phyloP scores from a whole-genome alignment of 352 stramenopile genomes.

The Pythium phragmitis region DNA sequence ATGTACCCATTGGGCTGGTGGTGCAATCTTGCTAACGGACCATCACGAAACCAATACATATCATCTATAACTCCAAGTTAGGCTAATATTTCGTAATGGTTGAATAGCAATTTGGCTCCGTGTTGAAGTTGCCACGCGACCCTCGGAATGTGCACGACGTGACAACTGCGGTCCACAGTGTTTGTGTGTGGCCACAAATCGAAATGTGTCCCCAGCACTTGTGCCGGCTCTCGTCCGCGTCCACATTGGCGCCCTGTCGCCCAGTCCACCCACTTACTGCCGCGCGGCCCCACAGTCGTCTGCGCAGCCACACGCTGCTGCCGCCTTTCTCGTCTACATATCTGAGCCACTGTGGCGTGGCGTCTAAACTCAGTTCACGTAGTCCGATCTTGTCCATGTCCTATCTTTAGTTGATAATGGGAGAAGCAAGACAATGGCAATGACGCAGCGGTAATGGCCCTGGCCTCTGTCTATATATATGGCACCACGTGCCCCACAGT shows the following conservation, averaged over 20 bases:
- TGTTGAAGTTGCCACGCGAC: slow-evolving; percentile 15
- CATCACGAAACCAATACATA: slow-evolving; percentile 1
- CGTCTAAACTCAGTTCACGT: not conserved
- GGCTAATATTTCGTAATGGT: not conserved
- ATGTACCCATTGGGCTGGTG: slow-evolving; percentile 7
- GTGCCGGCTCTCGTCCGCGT: not conserved
- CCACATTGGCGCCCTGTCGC: not conserved
- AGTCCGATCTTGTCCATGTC: not conserved
- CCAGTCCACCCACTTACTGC: not conserved
- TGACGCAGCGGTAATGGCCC: not conserved
- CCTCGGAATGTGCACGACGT: not conserved
- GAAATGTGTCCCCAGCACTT: too few relatives aligned
- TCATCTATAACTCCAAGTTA: too few relatives aligned
- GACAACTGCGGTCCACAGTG: not conserved
- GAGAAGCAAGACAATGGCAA: not conserved
- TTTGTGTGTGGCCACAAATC: not conserved
- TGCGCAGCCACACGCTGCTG: not conserved
- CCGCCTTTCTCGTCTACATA: not conserved
- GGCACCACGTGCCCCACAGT: not conserved
- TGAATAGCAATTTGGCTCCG: slow-evolving; percentile 5
- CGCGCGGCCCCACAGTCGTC: not conserved
- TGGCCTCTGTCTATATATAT: slow-evolving; percentile 1
- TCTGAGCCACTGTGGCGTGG: not conserved
- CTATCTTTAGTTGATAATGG: not conserved
- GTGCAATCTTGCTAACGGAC: slow-evolving; percentile 4